Base-by-base conservation (phyloP, 192 early-diverging fungal genomes). In the Coemansia sp. region DNA sequence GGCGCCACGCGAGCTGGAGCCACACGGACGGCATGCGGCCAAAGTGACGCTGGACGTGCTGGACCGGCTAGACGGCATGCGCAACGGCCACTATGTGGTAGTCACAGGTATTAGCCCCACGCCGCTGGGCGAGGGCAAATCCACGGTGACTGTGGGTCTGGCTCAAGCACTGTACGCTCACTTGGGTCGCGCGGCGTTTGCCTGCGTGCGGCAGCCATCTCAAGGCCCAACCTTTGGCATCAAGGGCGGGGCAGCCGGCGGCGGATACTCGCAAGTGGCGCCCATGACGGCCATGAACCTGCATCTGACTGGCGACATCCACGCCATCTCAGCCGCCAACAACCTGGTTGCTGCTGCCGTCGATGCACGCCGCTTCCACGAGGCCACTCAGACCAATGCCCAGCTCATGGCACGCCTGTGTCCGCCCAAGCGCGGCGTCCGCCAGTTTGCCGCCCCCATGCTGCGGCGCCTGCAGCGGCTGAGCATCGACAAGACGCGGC, bases 201-300 rank as follows among this genome's bases (percentile, higher is more conserved):
- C 96, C 11, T 98, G 96, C 87, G 96, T 99, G 18, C 90, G 97
- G 33, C 97, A 99, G 80, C 97, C 97, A n/a, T 97, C 96, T 46
- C 96, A 98, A 78, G 97, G 97, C 38, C 97, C 97, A 24, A 99
- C 97, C 5, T 98, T 99, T 76, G 97, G 97, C 50, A 98, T 99
- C 86, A 99, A 99, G 80, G 97, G 97, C 62, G 96, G 96, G 16
- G 97, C 97, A 40, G 96, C 97, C 34, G 96, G 96, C 66, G 96
- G 97, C 36, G 97, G 97, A 20, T 98, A 98, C 83, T 93, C 96
- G n/a, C 97, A 98, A 79, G 95, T 99, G 61, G 97, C 98, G 69
- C 97, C 97, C 27, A 99, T 99, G 97, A 95, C 98, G 68, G 93
- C 97, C 70, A 98, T 99, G 88, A 99, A 99, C 83, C 85, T 99